Percentiles rank a stretch among this genome's conserved stretches.
Conservation (phyloP, 2,329 filamentous ascomycete species). For the Microsporum audouinii region DNA sequence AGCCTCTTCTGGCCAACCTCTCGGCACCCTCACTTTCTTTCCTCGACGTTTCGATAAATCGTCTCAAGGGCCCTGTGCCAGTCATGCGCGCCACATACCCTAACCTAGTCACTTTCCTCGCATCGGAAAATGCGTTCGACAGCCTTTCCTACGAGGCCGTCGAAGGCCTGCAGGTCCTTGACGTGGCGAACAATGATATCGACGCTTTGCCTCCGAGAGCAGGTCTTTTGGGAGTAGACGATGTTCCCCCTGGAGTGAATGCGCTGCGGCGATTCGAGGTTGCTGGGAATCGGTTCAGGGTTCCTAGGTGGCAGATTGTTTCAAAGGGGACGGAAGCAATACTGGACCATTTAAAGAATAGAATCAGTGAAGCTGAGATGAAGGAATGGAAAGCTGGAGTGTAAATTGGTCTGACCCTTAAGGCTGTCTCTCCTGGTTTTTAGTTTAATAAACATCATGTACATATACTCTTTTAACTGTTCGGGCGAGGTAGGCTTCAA, state of each 20-base stretch:
- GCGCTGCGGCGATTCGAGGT: conserved; percentile 61
- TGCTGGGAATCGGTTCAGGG: conserved; percentile 73
- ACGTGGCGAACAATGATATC: conserved; percentile 78
- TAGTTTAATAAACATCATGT: not conserved
- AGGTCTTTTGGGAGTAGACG: conserved; percentile 58
- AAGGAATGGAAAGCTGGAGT: conserved; percentile 21
- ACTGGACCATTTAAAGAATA: conserved; percentile 66
- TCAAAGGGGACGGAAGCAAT: conserved; percentile 80
- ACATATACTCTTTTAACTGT: not conserved
- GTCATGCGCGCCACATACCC: conserved; percentile 57
- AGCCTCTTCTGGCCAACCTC: conserved; percentile 54
- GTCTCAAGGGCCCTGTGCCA: conserved; percentile 58
- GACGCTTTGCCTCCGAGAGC: conserved; percentile 67
- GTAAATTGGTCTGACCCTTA: not conserved
- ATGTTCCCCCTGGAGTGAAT: conserved; percentile 29
- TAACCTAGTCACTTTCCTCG: conserved; percentile 56
- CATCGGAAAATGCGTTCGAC: conserved; percentile 66
- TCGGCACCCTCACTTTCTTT: conserved; percentile 64
- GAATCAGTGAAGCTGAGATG: conserved; percentile 48
- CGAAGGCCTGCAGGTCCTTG: conserved; percentile 61
- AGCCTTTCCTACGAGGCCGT: conserved; percentile 63
- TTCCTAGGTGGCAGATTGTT: conserved; percentile 72
- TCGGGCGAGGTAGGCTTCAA: not conserved
- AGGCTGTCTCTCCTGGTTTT: too few species aligned
- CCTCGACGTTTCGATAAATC: conserved; percentile 72